A percentile compares a stretch with the other conserved stretches of the same genome.
phyloP scores from a whole-genome alignment of 1,284 basidiomycete genomes.

The Ganoderma lucidum region DNA sequence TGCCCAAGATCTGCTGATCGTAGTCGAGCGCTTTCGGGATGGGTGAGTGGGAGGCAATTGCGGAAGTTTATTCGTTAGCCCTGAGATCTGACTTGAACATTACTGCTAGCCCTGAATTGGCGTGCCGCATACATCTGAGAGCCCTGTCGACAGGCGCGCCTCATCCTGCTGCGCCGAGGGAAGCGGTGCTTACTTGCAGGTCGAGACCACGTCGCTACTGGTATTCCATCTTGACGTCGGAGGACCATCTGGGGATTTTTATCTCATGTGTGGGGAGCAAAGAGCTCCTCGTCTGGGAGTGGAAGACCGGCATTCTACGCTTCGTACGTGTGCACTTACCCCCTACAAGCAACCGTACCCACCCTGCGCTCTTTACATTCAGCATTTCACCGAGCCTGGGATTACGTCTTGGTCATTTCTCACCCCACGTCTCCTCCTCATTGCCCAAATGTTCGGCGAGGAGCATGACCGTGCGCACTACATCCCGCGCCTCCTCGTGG shows the following conservation, averaged over 20 bases:
- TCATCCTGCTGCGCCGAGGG: slow-evolving; percentile 52
- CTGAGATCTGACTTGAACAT: too few relatives aligned
- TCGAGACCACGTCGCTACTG: slow-evolving; percentile 31
- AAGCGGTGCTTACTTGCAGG: slow-evolving; percentile 45
- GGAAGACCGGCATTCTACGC: slow-evolving; percentile 57
- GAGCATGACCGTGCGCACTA: background rate
- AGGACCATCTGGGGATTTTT: slow-evolving; percentile 56
- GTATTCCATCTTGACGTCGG: slow-evolving; percentile 58
- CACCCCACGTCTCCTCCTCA: slow-evolving; percentile 38
- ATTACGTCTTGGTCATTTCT: slow-evolving; percentile 57
- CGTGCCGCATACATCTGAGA: slow-evolving; percentile 51
- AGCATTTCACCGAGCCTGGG: slow-evolving; percentile 39
- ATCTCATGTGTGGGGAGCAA: slow-evolving; percentile 45
- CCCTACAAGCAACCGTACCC: background rate
- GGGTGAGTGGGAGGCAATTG: too few relatives aligned
- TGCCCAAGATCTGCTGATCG: slow-evolving; percentile 29
- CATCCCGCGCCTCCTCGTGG: slow-evolving; percentile 36
- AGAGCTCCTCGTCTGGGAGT: slow-evolving; percentile 66
- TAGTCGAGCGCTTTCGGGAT: too few relatives aligned
- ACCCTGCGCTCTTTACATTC: slow-evolving; percentile 23
- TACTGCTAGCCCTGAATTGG: background rate
- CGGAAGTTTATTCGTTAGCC: too few relatives aligned
- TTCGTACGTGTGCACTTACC: slow-evolving; percentile 45
- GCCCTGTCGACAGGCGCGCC: slow-evolving; percentile 54
- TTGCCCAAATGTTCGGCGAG: slow-evolving; percentile 16